Percentiles rank a stretch among this genome's conserved stretches.
Evolutionary conservation across 2,329 filamentous ascomycete species (phyloP).

Genomic region (Diaporthe sp.): DNA sequence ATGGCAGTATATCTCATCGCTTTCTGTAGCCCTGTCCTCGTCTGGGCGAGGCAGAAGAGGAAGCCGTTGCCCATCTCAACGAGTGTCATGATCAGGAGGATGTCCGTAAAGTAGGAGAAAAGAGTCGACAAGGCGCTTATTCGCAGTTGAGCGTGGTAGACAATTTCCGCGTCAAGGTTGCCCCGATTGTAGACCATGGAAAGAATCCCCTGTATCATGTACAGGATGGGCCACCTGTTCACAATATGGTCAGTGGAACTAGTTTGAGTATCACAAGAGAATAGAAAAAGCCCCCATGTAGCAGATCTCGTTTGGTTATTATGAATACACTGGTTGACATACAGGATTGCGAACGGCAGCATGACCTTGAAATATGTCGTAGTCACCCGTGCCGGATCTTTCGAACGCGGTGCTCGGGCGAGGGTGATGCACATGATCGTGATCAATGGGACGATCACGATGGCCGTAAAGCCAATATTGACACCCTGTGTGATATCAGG

Average conservation of each 20-base stretch:
- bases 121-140: neutral
- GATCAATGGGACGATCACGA: neutral
- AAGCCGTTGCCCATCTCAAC: constrained; percentile 41
- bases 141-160: neutral
- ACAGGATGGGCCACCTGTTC: neutral
- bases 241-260: neutral
- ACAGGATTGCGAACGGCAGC: neutral
- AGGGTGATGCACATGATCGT: neutral
- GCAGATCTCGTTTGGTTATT: neutral
- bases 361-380: constrained; percentile 1
- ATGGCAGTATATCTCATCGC: constrained; percentile 32
- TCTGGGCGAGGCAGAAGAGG: constrained; percentile 33
- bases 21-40: constrained; percentile 26
- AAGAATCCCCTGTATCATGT: neutral
- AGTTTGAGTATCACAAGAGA: too few species aligned
- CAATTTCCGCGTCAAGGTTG: fast-evolving
- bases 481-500: neutral
- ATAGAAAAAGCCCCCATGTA: too few species aligned
- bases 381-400: neutral
- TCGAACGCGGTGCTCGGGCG: neutral
- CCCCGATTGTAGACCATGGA: too few species aligned
- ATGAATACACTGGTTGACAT: neutral
- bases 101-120: constrained; percentile 33
- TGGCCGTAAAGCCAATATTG: neutral
- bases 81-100: constrained; percentile 38